A percentile compares a stretch with the other conserved stretches of the same genome.
These are phyloP conservation scores for Clarireedia sp. DNA, from an alignment of 2,329 filamentous ascomycete genomes.

Conservation along the genomic window DNA sequence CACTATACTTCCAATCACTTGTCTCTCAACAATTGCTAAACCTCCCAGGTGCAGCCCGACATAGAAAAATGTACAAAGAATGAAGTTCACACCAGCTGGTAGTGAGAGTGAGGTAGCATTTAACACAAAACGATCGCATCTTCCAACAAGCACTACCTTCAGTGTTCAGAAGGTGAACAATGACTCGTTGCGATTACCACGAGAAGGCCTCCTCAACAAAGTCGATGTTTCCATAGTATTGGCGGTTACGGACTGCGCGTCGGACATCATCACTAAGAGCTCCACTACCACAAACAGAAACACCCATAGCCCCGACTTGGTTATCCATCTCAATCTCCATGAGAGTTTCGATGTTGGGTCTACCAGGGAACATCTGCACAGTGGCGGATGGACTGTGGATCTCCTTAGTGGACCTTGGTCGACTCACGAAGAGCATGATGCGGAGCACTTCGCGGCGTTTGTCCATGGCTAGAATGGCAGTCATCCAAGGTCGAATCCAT, in stretches of 20 bases:
- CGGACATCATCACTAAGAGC: slow-evolving; percentile 68
- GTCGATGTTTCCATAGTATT: slow-evolving; percentile 60
- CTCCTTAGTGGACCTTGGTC: slow-evolving; percentile 68
- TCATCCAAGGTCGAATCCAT: slow-evolving; percentile 82
- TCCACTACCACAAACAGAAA: slow-evolving; percentile 68
- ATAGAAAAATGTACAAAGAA: slow-evolving; percentile 12
- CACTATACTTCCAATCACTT: no score
- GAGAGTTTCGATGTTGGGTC: slow-evolving; percentile 66
- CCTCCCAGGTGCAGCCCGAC: background rate
- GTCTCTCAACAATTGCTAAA: background rate
- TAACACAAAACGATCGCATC: no score
- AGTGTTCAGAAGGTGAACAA: background rate
- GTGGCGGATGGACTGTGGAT: slow-evolving; percentile 70
- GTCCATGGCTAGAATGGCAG: slow-evolving; percentile 67
- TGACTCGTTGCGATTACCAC: slow-evolving; percentile 36
- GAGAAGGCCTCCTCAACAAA: slow-evolving; percentile 75
- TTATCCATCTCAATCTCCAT: slow-evolving; percentile 66
- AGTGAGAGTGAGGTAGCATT: no score
- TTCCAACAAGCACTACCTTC: no score
- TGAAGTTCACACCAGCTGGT: background rate
- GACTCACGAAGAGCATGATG: slow-evolving; percentile 71
- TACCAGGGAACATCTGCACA: slow-evolving; percentile 78
- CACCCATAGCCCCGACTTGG: slow-evolving; percentile 65
- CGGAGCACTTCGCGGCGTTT: slow-evolving; percentile 64
- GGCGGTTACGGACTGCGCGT: slow-evolving; percentile 54